Evolutionary conservation across 2,329 filamentous ascomycete species (phyloP).

Genomic region (Pestalotiopsis sp.): DNA sequence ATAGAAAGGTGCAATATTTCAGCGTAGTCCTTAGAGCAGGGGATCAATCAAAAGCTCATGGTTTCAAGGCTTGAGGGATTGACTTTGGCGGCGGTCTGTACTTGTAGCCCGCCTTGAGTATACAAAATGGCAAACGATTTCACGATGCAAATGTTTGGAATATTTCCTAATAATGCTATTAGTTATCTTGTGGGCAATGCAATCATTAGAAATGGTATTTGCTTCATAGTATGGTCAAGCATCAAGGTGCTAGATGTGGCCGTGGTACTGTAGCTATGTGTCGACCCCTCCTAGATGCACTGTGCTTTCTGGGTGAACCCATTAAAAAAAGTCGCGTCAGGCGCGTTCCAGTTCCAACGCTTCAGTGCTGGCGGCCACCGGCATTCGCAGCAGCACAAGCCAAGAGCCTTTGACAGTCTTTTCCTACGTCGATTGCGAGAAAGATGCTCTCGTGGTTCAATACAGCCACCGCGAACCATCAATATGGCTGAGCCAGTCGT

Average conservation of each 20-base stretch:
- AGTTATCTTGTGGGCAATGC: neutral
- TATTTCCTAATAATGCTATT: neutral
- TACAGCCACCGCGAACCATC: neutral
- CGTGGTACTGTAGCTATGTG: neutral
- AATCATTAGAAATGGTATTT: neutral
- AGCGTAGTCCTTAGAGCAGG: conserved; percentile 16
- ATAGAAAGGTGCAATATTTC: conserved; percentile 10
- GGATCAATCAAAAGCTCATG: conserved; percentile 16
- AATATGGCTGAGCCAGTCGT: conserved; percentile 30
- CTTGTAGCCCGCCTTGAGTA: neutral
- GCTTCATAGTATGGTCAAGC: neutral
- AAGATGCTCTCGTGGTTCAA: neutral
- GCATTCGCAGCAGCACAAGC: neutral
- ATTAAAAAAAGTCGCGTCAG: conserved; percentile 10
- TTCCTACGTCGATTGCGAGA: neutral
- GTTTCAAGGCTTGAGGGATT: conserved; percentile 10
- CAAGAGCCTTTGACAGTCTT: neutral
- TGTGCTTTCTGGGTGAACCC: neutral
- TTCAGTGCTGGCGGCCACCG: conserved; percentile 1
- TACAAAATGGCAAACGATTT: neutral
- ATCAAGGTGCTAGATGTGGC: neutral
- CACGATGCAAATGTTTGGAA: neutral
- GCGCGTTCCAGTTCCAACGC: conserved; percentile 5
- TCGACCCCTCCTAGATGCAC: neutral
- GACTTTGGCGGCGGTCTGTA: neutral